Percentiles rank a stretch among this genome's conserved stretches.
Evolutionary conservation across 495 filamentous ascomycete genomes (phyloP).

Genomic region (Geopyxis carbonaria): DNA sequence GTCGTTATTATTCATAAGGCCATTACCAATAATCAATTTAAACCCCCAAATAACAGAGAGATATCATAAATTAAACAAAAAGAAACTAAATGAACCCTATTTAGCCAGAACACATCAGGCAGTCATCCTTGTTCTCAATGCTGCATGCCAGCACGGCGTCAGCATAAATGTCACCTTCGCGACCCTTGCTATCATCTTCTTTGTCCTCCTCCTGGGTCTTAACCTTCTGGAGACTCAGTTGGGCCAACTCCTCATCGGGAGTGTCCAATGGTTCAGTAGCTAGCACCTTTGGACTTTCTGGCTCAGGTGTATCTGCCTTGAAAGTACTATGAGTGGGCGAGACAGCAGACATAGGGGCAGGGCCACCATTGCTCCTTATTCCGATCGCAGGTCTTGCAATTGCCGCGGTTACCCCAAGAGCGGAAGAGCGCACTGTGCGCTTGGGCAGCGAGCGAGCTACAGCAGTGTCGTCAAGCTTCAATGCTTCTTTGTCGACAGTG

Average conservation of each 20-base stretch:
- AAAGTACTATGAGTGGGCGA: conserved; percentile 32
- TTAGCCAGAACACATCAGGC: conserved; percentile 57
- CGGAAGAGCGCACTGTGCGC: conserved; percentile 2
- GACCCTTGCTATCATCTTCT: conserved; percentile 44
- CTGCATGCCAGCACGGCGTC: conserved; percentile 79
- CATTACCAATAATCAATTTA: no score
- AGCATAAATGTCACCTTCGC: conserved; percentile 82
- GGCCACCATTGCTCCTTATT: no score
- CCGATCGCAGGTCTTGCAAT: background rate
- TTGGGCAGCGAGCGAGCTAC: conserved; percentile 36
- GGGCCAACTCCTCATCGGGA: conserved; percentile 28
- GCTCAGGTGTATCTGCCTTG: conserved; percentile 38
- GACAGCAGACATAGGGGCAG: conserved; percentile 35
- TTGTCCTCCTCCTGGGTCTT: conserved; percentile 49
- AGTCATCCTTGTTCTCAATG: conserved; percentile 60
- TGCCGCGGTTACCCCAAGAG: background rate
- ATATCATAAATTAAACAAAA: no score
- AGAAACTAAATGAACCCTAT: no score
- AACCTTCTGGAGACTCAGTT: conserved; percentile 26
- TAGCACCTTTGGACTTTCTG: conserved; percentile 57
- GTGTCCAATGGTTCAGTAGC: conserved; percentile 47
- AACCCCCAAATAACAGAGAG: no score
- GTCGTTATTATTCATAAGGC: no score
- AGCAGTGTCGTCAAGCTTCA: conserved; percentile 74
- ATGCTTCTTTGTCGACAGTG: conserved; percentile 92